Conservation (phyloP, 768 basidiomycete species). For the Suillus variegatus region DNA sequence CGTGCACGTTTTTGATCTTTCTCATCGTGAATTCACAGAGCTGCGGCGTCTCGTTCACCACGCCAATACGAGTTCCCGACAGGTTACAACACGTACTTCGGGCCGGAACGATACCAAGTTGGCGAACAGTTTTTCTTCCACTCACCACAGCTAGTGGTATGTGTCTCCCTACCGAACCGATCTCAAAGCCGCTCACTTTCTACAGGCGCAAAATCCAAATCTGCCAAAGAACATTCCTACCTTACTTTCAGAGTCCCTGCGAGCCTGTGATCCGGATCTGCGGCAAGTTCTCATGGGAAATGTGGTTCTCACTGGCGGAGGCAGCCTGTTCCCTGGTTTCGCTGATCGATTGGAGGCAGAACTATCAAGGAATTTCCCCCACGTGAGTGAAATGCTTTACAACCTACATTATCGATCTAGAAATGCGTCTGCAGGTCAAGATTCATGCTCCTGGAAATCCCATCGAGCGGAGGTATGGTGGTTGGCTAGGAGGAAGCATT, state of each 20-base stretch:
- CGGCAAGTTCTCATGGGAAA: conserved; percentile 90
- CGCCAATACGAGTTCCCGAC: conserved; percentile 94
- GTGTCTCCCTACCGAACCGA: conserved; percentile 18
- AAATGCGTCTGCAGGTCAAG: conserved; percentile 62
- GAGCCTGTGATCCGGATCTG: conserved; percentile 88
- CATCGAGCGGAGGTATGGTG: conserved; percentile 85
- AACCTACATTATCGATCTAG: conserved; percentile 7
- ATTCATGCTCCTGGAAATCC: conserved; percentile 92
- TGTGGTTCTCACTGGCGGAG: conserved; percentile 95
- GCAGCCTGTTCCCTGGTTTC: conserved; percentile 84
- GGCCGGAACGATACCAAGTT: conserved; percentile 75
- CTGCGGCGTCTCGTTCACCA: conserved; percentile 53
- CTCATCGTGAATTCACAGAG: conserved; percentile 38
- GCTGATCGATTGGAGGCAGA: conserved; percentile 82
- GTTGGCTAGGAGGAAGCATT: conserved; percentile 96
- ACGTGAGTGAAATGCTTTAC: conserved; percentile 51
- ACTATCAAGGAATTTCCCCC: conserved; percentile 70
- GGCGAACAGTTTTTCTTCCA: conserved; percentile 92
- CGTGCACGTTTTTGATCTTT: neutral
- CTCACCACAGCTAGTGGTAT: conserved; percentile 52
- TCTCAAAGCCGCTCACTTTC: conserved; percentile 14
- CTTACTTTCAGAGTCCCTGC: conserved; percentile 76
- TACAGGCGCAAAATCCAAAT: conserved; percentile 56
- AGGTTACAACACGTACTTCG: conserved; percentile 85
- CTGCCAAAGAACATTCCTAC: conserved; percentile 76